Evolutionary conservation across 495 filamentous ascomycete species (phyloP), one percentile per base, ranked within the genome.

Genomic region (Evernia prunastri): DNA sequence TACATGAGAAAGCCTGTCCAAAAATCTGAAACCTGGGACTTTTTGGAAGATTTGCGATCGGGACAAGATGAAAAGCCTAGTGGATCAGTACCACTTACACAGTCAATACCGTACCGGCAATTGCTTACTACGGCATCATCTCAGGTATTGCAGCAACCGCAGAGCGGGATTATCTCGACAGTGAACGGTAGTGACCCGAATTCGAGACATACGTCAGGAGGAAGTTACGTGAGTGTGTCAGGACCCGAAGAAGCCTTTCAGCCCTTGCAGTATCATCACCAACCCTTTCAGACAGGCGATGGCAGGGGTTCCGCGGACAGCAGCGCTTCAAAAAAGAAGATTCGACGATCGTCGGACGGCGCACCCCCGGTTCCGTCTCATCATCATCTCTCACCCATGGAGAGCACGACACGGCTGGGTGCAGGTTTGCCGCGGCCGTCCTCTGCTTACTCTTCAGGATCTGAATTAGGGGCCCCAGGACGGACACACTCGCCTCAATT

Each of bases 361-460:
- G 23, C 49, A 11, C 63, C 63, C 43, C 63, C 29, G 35, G 31
- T 60, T 29, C 60, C 59, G 37, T 40, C 57, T 51, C 57, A 53
- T 37, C 49, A 39, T 39, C 63, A 49, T 57, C 47, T 56, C 12
- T 29, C 53, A 15, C 56, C 63, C 10, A 18, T 10, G 17, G 37
- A 33, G 51, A 49, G 45, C 54, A 63, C 42, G 5, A 23, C 56
- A 23, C 60, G 35, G 53, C 47, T 66, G 20, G 66, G 60, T 47
- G 54, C 61, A 25, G 49, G 42, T 17, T 64, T 87, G 36, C 78
- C 82, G 29, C 80, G 90, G 47, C 90, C 90, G 4, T 78, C 80
- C 20, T 95, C 91, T 4, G 74, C 84, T 4, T 89, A 90, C 69
- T 91, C 89, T 1, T 80, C 81, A 9, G 81, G 77, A 39, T 92